Conservation (phyloP, 176 grass and related monocot species). For the Themeda triandra region DNA sequence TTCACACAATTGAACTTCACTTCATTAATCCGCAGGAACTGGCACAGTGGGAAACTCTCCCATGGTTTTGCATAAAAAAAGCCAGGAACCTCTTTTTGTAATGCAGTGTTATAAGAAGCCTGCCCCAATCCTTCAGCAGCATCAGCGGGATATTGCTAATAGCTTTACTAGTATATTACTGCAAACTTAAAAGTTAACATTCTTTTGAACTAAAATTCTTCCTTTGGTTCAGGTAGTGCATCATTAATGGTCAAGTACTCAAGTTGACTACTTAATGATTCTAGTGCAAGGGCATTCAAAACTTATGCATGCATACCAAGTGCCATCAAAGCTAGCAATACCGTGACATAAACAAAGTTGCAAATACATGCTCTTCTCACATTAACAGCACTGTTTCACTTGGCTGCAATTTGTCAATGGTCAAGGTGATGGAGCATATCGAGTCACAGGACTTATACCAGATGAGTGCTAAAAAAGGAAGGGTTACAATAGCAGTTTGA, state of each 20-base stretch:
- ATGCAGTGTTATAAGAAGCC: neutral
- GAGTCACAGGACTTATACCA: neutral
- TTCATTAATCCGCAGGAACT: neutral
- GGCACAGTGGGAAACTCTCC: neutral
- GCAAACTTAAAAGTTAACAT: neutral
- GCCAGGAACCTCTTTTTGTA: neutral
- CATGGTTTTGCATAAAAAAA: neutral
- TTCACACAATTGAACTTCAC: neutral
- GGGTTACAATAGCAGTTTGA: neutral
- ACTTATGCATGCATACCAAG: neutral
- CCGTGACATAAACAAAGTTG: neutral
- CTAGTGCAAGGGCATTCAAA: neutral
- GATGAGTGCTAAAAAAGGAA: neutral
- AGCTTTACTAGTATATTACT: neutral
- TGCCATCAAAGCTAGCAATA: neutral
- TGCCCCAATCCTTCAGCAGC: neutral
- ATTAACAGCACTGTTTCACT: neutral
- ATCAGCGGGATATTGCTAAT: neutral
- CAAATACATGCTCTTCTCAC: neutral
- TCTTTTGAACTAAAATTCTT: neutral
- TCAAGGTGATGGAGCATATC: neutral
- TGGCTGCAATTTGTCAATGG: neutral
- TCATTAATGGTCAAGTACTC: neutral
- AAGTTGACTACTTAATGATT: neutral
- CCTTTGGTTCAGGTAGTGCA: neutral